Base-by-base conservation (phyloP, 305 asterid species). In the Lippia alba region DNA sequence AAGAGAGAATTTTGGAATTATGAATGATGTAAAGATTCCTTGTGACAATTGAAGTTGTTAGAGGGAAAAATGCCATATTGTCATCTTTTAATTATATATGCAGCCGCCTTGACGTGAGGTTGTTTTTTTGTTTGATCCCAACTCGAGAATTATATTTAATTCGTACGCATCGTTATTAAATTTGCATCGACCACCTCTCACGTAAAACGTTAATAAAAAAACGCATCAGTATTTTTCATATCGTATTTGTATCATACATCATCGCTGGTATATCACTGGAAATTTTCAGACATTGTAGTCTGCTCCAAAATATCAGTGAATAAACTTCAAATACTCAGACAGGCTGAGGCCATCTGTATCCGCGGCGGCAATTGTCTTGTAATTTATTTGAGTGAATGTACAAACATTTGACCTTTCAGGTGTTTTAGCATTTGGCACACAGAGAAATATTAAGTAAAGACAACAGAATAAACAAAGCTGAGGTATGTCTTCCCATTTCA, bases 101-200 rank as follows among this genome's bases (percentile, higher is more conserved):
- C 40, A 64, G 87, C 83, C 83, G 86, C 71, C 90, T 74, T 74
- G 49, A 14, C n/a, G 67, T 63, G 66, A 39, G n/a, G n/a, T 64
- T 71, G 57, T 66, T 63, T 48, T 24, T 14, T 24, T 57, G 41
- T 67, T 45, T 53, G 14, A 0, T 36, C 15, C 44, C 49, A 18
- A 46, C 4, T 32, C 46, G 39, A 3, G 4, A 39, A n/a, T 50
- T 6, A 53, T 58, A 46, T 66, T 14, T 44, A 24, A 33, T 18
- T 2, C 50, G 45, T 48, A 36, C 67, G 30, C 60, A 30, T 56
- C 61, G 49, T 53, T 61, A 24, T 24, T 24, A 24, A 24, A 24
- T 24, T 24, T 24, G 30, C 3, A 3, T 24, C n/a, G n/a, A n/a
- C n/a, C n/a, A n/a, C n/a, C n/a, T n/a, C n/a, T n/a, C n/a, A n/a